Evolutionary conservation across 2,329 filamentous ascomycete genomes (phyloP), one percentile per base, ranked within the genome.

Genomic region (Chaetomium sp.): DNA sequence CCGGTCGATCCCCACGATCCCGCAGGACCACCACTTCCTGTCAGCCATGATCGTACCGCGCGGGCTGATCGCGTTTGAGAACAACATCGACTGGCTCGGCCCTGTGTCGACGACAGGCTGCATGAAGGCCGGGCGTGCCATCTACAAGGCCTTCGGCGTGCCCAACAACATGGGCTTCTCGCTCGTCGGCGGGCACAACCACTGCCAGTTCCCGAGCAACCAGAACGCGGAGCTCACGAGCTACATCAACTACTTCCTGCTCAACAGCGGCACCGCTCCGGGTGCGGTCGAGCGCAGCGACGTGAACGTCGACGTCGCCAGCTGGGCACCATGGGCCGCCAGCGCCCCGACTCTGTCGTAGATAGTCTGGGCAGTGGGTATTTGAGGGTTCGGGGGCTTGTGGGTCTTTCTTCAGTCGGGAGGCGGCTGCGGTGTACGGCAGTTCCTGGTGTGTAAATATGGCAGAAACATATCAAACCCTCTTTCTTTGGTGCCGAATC

Each of bases 41-140:
- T 84, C 84, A 12, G 84, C 80, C 31, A 76, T 87, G 66, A 78
- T 85, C 47, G 83, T 83, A 2, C 85, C 84, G 33, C 79, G 84
- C 45, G 83, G 84, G 4, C 77, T 87, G 53, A 77, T 83, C 57
- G 79, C 82, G 33, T 81, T 84, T 54, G 84, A 87, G 77, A 87
- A 86, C 71, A 81, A 85, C 69, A 81, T 81, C 68, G 83, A 86
- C 75, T 87, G 84, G 84, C 79, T 86, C 60, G 83, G 84, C 45
- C 82, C 82, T 57, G 81, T 83, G 64, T 81, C 81, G 62, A 85
- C 82, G 19, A 85, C 82, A 29, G 84, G 79, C 57, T 86, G 83
- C 75, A 86, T 85, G 83, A 82, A 82, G 74, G 82, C 80, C 23
- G 83, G 77, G 4, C 79, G 80, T 47, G 75, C 81, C 58, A 81